Percentiles rank a stretch among this genome's conserved stretches.
These are phyloP conservation scores for Geosmithia putterillii DNA, from an alignment of 2,329 filamentous ascomycete species.

Conservation along the genomic window DNA sequence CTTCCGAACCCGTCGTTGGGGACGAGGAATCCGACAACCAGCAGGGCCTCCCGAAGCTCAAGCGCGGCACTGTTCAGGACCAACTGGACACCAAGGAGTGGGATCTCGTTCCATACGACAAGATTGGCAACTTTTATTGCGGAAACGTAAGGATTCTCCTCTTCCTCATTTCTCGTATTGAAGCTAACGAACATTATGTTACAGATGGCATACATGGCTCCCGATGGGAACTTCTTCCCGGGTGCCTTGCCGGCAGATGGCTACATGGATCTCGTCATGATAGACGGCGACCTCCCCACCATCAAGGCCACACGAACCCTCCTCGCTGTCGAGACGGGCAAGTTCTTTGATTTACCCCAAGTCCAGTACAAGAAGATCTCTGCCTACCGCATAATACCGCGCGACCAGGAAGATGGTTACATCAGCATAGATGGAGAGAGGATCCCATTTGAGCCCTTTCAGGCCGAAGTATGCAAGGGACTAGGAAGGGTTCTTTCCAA, in stretches of 20 bases:
- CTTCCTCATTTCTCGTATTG: not conserved
- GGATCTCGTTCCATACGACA: constrained; percentile 57
- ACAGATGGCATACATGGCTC: constrained; percentile 81
- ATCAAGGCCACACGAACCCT: constrained; percentile 57
- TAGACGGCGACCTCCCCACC: constrained; percentile 63
- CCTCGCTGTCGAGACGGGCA: constrained; percentile 56
- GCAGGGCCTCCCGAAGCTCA: constrained; percentile 54
- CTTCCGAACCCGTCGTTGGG: not conserved
- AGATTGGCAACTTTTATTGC: constrained; percentile 83
- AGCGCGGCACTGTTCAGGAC: constrained; percentile 71
- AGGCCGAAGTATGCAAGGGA: constrained; percentile 75
- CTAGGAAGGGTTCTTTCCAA: constrained; percentile 79
- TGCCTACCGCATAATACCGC: constrained; percentile 78
- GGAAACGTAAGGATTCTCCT: constrained; percentile 53
- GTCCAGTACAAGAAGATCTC: constrained; percentile 75
- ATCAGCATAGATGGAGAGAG: constrained; percentile 92
- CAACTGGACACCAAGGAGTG: constrained; percentile 55
- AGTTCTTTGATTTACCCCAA: constrained; percentile 67
- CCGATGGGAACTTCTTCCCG: constrained; percentile 78
- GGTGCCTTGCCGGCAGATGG: constrained; percentile 75
- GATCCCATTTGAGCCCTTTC: constrained; percentile 78
- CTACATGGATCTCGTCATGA: constrained; percentile 69
- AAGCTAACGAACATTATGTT: constrained; percentile 4
- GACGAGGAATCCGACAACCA: not conserved
- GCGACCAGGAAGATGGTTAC: constrained; percentile 58